Base-by-base conservation (phyloP, 257 asterid species). In the Leptodermis oblonga region DNA sequence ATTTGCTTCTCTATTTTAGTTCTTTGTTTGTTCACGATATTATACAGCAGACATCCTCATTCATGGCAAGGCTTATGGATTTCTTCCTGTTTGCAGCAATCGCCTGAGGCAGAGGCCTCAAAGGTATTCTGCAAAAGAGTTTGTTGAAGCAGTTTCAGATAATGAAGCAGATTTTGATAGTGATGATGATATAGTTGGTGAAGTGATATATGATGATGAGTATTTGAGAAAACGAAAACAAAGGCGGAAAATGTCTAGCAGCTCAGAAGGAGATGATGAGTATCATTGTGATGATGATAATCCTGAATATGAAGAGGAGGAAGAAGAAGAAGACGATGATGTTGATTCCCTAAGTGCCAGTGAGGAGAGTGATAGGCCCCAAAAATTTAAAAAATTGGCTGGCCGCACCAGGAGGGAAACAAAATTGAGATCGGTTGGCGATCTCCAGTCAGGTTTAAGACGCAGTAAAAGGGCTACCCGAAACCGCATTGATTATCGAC, bases 241-340 rank as follows among this genome's bases (percentile, higher is more conserved):
- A 73, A 84, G 79, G 82, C 82, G 80, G 73, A 89, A 84, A 77
- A 77, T 71, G 26, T 86, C 92, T n/a, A 91, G 96, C 79, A 87
- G 96, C 86, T 91, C 96, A 4, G 99, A 93, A 76, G 95, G 94
- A 30, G 96, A 90, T 64, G 98, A 90, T 39, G 98, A 93, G 73
- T 93, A 90, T 72, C 78, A 78, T 17, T 78, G 82, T 80, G 93
- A 92, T 58, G 96, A 88, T 48, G 96, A 93, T 74, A 81, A 84
- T 70, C 85, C 67, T 2, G 95, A 90, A 66, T 97, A 92, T 25
- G 98, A 92, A 49, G 96, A 92, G 17, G 97, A 92, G 11, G 98
- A 90, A 13, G 93, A 85, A 11, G 88, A 84, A 20, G 62, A 68
- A 0, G 72, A n/a, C n/a, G n/a, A 68, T 13, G 89, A 85, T 31